Evolutionary conservation across 164 flowering plant genomes (phyloP), one percentile per base, ranked within the genome.

Genomic region (Kalanchoe fedtschenkoi): DNA sequence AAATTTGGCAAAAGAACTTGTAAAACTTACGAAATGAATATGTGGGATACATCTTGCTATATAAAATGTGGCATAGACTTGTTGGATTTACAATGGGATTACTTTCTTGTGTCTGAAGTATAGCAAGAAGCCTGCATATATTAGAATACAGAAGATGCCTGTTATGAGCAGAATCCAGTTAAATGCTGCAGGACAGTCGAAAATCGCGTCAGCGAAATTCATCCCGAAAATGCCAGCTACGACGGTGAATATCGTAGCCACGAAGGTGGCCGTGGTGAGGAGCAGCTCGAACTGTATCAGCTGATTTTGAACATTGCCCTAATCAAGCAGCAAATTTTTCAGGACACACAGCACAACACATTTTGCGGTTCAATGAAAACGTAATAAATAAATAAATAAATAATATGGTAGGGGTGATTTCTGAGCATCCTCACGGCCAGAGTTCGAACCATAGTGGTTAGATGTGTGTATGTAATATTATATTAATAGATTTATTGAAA

Each of bases 301-400:
- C 70, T 84, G 95, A 71, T 95, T 95, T 79, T 88, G 99, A 63
- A 90, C 84, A 76, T 95, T 89, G 16, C 85, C 96, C 99, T 95
- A 86, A 69, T 58, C 21, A 51, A 58, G 41, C 57, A 57, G 16
- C 21, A 30, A 47, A 34, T 29, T 10, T 11, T 17, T 38, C 3
- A 19, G 1, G 16, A 35, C 17, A 15, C 17, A 15, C 15, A 60
- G 17, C 11, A 37, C 2, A n/a, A 14, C 39, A 38, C 15, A 30
- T 8, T 19, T 41, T 21, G 51, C 22, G n/a, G 34, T 38, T 13
- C 30, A 55, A 60, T 0, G 13, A 60, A 55, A 63, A n/a, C n/a
- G n/a, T n/a, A 53, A 7, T 16, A 46, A n/a, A 0, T 3, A 3
- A 9, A n/a, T n/a, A n/a, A n/a, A n/a, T n/a, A n/a, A n/a, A n/a